Evolutionary conservation across 306 rosid species (phyloP), one percentile per base, ranked within the genome.

Genomic region (Prunus mira): DNA sequence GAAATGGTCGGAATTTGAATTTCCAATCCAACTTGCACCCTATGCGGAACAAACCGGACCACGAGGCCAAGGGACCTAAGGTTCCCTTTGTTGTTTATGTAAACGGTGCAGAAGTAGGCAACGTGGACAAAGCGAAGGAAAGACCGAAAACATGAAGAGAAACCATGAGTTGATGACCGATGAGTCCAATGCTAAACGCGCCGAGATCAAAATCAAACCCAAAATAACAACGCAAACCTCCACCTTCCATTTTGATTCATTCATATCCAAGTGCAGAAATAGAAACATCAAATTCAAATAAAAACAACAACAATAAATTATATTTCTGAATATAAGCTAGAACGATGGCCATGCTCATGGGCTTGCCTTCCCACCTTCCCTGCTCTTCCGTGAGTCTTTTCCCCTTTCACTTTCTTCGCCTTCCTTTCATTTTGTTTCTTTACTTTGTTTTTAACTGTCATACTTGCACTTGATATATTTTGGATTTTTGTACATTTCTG

Each of bases 271-370:
- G 7, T 13, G 20, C 20, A 62, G 19, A 13, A 5, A 25, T 9
- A 62, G 19, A 25, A 5, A 25, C 14, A 7, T 34, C 41, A 34
- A 27, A 25, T 11, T 12, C 34, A 61, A 61, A 27, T 3, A 60
- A 60, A 61, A 12, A 11, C 13, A 27, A 24, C 4, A 27, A 15
- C 7, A 62, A 13, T 6, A n/a, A 10, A 58, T 10, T 5, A 25
- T 19, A 61, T 19, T 18, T 47, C 56, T 14, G n/a, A 55, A 55
- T 6, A n/a, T 6, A 55, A 13, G 1, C 12, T 3, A 27, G 6
- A 34, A 14, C 2, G 66, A 75, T 79, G 88, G 71, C 86, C 43
- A 65, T 74, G 76, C 69, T 77, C 79, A 15, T 82, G 74, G 86
- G 81, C 41, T 73, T 77, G 56, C 83, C 74, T 65, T 49, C 71